phyloP scores from a whole-genome alignment of 2,329 filamentous ascomycete genomes.

The Penicillium psychrosexuale region DNA sequence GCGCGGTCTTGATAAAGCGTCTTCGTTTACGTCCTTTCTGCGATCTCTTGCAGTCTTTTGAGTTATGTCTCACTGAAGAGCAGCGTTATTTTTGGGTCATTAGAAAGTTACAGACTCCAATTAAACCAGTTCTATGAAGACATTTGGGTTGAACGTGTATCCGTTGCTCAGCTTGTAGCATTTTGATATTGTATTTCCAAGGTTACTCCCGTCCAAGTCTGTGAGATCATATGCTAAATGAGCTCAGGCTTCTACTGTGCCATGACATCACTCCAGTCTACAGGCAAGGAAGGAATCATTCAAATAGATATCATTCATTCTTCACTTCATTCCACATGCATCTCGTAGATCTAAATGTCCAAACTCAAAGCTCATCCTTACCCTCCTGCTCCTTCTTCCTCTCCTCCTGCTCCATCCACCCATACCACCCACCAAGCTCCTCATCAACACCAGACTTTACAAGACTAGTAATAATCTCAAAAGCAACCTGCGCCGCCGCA shows the following conservation, averaged over 20 bases:
- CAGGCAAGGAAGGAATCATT: neutral
- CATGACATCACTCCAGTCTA: constrained; percentile 3
- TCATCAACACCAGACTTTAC: constrained; percentile 44
- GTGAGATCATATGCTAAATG: neutral
- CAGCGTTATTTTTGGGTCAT: constrained; percentile 11
- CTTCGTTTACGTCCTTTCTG: constrained; percentile 8
- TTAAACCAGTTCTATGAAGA: constrained; percentile 14
- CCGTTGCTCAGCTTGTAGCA: neutral
- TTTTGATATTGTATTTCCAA: neutral
- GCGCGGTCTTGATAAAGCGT: constrained; percentile 10
- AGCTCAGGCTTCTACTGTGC: neutral
- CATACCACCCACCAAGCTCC: constrained; percentile 43
- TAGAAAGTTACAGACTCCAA: constrained; percentile 17
- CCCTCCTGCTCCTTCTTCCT: constrained; percentile 7
- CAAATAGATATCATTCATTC: constrained; percentile 11
- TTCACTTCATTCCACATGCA: constrained; percentile 20
- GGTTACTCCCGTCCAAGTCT: neutral
- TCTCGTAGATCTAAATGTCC: constrained; percentile 9
- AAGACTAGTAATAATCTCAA: constrained; percentile 71
- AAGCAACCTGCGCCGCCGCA: constrained; percentile 78
- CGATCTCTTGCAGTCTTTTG: constrained; percentile 6
- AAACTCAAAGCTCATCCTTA: constrained; percentile 30
- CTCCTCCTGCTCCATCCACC: constrained; percentile 24
- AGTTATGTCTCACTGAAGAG: neutral
- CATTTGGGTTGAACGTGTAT: neutral